phyloP scores from a whole-genome alignment of 768 basidiomycete species.

The Tubosaeta brunneosetosa region DNA sequence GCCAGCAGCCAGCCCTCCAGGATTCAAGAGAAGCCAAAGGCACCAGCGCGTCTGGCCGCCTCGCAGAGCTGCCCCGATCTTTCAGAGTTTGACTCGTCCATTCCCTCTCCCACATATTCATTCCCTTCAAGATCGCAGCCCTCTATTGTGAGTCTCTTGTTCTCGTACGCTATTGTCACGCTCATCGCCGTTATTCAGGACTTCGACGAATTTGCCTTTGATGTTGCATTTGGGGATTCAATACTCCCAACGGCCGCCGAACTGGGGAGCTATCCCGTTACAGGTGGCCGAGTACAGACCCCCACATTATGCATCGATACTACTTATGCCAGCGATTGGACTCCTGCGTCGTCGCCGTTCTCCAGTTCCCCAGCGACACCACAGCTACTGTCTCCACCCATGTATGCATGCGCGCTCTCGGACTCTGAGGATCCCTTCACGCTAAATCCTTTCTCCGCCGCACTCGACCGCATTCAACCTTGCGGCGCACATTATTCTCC shows the following conservation, averaged over 20 bases:
- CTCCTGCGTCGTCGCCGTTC: constrained; percentile 38
- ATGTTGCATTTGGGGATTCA: constrained; percentile 27
- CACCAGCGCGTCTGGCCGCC: constrained; percentile 1
- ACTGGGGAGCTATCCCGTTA: constrained; percentile 21
- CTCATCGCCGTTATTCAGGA: constrained; percentile 16
- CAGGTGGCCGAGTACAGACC: constrained; percentile 22
- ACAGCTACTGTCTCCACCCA: constrained; percentile 31
- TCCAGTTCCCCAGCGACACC: constrained; percentile 44
- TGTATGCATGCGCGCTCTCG: constrained; percentile 17
- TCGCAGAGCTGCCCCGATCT: constrained; percentile 29
- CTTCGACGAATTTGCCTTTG: constrained; percentile 28
- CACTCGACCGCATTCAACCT: constrained; percentile 8
- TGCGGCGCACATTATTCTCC: constrained; percentile 20
- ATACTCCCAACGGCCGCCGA: constrained; percentile 16
- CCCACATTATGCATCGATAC: constrained; percentile 40
- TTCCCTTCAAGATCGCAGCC: constrained; percentile 40
- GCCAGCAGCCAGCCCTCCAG: constrained; percentile 21
- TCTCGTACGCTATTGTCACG: not conserved
- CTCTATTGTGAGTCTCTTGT: constrained; percentile 42
- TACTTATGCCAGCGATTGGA: constrained; percentile 38
- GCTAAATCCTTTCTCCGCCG: constrained; percentile 16
- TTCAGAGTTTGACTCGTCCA: constrained; percentile 33
- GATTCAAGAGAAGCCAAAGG: constrained; percentile 3
- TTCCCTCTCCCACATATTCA: constrained; percentile 24
- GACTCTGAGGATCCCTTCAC: constrained; percentile 21